A percentile compares a stretch with the other conserved stretches of the same genome.
Conservation (phyloP, 2,329 filamentous ascomycete species). For the Leptographium lundbergii region DNA sequence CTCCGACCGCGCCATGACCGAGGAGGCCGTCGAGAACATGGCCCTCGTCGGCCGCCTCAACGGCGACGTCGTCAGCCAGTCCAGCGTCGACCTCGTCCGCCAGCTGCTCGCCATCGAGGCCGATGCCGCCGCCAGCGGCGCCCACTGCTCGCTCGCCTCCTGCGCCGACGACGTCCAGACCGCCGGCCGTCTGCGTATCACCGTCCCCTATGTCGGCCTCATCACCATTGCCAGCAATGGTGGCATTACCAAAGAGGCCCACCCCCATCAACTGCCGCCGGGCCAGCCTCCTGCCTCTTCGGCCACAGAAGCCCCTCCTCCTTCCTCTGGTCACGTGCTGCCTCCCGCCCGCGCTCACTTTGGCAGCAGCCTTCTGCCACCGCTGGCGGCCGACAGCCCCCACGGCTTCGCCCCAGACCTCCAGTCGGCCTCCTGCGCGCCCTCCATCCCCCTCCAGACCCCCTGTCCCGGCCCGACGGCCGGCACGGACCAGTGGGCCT, state of each 20-base stretch:
- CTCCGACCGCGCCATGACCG: constrained; percentile 26
- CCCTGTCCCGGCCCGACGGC: constrained; percentile 11
- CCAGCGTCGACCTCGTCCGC: constrained; percentile 19
- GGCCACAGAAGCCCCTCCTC: neutral
- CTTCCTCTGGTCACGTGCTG: no score
- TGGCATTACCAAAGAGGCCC: constrained; percentile 7
- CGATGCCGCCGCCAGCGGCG: constrained; percentile 13
- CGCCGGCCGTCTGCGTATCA: constrained; percentile 16
- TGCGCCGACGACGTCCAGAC: neutral
- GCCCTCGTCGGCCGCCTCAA: constrained; percentile 16
- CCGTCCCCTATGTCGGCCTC: constrained; percentile 29
- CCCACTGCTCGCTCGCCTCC: neutral
- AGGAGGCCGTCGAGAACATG: constrained; percentile 24
- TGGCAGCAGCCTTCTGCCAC: neutral
- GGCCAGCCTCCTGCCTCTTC: neutral
- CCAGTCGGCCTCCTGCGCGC: neutral
- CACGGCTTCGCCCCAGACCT: neutral
- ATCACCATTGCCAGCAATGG: constrained; percentile 20
- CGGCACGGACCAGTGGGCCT: constrained; percentile 19
- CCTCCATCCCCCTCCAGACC: neutral
- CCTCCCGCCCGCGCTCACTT: neutral
- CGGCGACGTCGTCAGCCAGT: constrained; percentile 18
- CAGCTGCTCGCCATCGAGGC: constrained; percentile 21
- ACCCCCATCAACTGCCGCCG: no score
- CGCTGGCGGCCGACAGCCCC: neutral